Percentiles rank a stretch among this genome's conserved stretches.
phyloP scores from a whole-genome alignment of 116 monocot genomes.

The Trichopus zeylanicus region DNA sequence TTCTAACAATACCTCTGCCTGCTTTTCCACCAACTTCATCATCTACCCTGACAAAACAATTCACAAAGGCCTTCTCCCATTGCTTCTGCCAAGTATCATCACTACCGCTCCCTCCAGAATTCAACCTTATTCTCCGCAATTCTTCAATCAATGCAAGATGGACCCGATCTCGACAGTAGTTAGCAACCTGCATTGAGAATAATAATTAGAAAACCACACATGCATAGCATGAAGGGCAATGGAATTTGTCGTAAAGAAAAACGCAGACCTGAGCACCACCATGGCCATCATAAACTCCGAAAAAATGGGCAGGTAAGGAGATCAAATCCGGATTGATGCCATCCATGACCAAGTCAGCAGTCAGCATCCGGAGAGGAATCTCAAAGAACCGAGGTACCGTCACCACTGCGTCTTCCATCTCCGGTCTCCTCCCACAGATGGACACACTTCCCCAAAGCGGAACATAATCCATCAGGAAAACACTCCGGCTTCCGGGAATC shows the following conservation, averaged over 20 bases:
- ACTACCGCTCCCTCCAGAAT: neutral
- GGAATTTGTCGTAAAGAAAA: no score
- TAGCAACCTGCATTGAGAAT: constrained; percentile 49
- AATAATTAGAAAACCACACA: neutral
- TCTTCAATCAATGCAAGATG: constrained; percentile 28
- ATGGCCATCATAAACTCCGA: constrained; percentile 97
- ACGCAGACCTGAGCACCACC: constrained; percentile 73
- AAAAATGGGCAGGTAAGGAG: constrained; percentile 69
- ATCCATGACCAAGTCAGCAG: no score
- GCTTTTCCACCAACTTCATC: constrained; percentile 19
- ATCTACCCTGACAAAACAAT: constrained; percentile 34
- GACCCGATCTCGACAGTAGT: constrained; percentile 34
- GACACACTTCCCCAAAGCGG: constrained; percentile 75
- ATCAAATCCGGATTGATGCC: no score
- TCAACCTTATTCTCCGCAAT: constrained; percentile 11
- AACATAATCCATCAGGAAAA: constrained; percentile 34
- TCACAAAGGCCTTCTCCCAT: constrained; percentile 23
- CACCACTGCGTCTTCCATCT: constrained; percentile 77
- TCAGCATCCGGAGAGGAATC: constrained; percentile 61
- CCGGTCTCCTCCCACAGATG: constrained; percentile 73
- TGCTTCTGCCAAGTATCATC: constrained; percentile 16
- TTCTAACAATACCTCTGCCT: constrained; percentile 32
- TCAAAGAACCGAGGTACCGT: constrained; percentile 45
- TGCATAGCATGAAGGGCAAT: neutral
- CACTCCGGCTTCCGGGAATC: no score